A percentile compares a stretch with the other conserved stretches of the same genome.
These are phyloP conservation scores for Sporothrix euskadiensis DNA, from an alignment of 2,329 filamentous ascomycete genomes.

Conservation along the genomic window DNA sequence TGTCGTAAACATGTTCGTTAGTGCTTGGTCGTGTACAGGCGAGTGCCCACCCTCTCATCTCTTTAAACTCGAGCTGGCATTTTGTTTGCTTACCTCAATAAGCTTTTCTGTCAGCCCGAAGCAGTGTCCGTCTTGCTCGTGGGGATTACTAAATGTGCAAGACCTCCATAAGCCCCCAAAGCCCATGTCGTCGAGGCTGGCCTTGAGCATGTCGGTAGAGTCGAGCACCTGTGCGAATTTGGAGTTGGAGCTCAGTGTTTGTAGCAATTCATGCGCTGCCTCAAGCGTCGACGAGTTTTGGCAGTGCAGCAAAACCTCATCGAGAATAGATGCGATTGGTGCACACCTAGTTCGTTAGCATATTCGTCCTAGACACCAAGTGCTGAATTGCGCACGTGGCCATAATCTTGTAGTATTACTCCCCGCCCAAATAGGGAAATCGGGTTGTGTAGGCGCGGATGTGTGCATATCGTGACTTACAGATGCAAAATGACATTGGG, in stretches of 20 bases:
- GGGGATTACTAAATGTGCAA: slow-evolving; percentile 52
- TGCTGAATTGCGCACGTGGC: too few relatives aligned
- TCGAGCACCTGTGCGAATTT: slow-evolving; percentile 53
- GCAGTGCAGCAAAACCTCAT: slow-evolving; percentile 63
- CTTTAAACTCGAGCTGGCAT: neutral
- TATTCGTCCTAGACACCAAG: neutral
- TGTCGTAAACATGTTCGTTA: slow-evolving; percentile 5
- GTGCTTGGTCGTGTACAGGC: neutral
- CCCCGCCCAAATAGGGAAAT: too few relatives aligned
- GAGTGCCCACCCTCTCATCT: neutral
- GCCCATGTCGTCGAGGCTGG: slow-evolving; percentile 60
- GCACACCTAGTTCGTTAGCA: slow-evolving; percentile 47
- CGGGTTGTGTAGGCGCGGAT: too few relatives aligned
- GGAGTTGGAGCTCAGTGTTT: slow-evolving; percentile 57
- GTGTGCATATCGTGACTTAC: slow-evolving; percentile 45
- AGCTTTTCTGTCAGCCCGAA: slow-evolving; percentile 59
- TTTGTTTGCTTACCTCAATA: slow-evolving; percentile 52
- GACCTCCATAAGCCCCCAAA: slow-evolving; percentile 64
- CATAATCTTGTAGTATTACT: neutral
- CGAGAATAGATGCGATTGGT: slow-evolving; percentile 58
- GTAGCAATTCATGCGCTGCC: slow-evolving; percentile 61
- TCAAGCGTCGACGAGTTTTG: slow-evolving; percentile 62
- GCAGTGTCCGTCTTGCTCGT: slow-evolving; percentile 54
- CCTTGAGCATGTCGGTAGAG: slow-evolving; percentile 51
- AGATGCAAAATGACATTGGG: slow-evolving; percentile 60